phyloP scores from a whole-genome alignment of 306 rosid species.

The Amphicarpaea edgeworthii region DNA sequence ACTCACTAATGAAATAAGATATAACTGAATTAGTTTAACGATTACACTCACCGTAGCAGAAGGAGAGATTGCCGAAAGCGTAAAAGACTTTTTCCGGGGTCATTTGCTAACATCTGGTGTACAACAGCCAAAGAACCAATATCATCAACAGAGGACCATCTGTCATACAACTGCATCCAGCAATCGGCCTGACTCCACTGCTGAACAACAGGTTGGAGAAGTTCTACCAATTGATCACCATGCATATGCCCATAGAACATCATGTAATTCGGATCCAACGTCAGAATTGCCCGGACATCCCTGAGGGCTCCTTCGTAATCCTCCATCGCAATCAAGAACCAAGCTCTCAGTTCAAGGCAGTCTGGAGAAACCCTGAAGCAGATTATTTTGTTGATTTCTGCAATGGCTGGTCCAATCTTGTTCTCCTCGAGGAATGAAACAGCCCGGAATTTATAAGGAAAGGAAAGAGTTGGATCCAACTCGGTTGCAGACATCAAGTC shows the following conservation, averaged over 20 bases:
- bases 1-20: not conserved
- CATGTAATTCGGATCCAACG: slow-evolving; percentile 82
- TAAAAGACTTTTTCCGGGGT: slow-evolving; percentile 85
- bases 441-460: slow-evolving; percentile 82
- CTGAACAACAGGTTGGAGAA: slow-evolving; percentile 70
- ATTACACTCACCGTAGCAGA: slow-evolving; percentile 66
- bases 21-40: slow-evolving; percentile 4
- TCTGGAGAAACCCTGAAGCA: slow-evolving; percentile 83
- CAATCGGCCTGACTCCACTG: slow-evolving; percentile 89
- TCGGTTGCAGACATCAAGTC: slow-evolving; percentile 80
- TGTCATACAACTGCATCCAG: slow-evolving; percentile 90
- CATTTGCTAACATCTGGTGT: slow-evolving; percentile 86
- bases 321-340: slow-evolving; percentile 77
- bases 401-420: slow-evolving; percentile 64
- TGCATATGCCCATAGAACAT: slow-evolving; percentile 74
- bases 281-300: slow-evolving; percentile 86
- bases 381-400: slow-evolving; percentile 77
- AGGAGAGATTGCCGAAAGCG: slow-evolving; percentile 91
- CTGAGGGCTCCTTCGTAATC: slow-evolving; percentile 82
- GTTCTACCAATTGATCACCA: slow-evolving; percentile 74
- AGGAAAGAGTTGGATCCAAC: slow-evolving; percentile 82
- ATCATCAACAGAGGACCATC: slow-evolving; percentile 95
- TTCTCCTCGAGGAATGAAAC: slow-evolving; percentile 69
- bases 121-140: slow-evolving; percentile 92
- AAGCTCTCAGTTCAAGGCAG: slow-evolving; percentile 88